Evolutionary conservation across 805 yeast species (phyloP), one percentile per base, ranked within the genome.

Genomic region (Ogataea ganodermae): DNA sequence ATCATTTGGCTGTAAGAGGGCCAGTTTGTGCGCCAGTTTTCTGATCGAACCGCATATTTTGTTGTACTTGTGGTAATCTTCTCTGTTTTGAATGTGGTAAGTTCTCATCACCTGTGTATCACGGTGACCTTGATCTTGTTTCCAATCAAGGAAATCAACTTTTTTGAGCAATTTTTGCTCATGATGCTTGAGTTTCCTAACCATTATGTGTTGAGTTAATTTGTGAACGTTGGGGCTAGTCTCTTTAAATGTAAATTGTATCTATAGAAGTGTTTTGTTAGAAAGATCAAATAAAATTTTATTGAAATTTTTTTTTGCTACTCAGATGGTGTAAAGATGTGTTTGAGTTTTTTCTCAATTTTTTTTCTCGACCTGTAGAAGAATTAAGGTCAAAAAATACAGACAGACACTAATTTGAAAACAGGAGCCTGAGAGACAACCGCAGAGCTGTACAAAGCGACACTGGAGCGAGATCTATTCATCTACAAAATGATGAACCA

Each of bases 91-190:
- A 38, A 94, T 79, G 65, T 92, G 97, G 68, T 91, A 94, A 45
- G 88, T 85, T 58, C 95, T 79, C 96, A 94, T 94, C 27, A 94
- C 96, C 67, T 88, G 92, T n/a, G 96, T 84, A 59, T 92, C 99
- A 57, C 99, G 75, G 67, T 94, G 99, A 24, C 92, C 89, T 46
- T 86, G 84, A 66, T 94, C 99, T 60, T 89, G 96, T 67, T 94
- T 94, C 97, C 98, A 94, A 67, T 94, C 95, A 43, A 89, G 86
- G 72, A 94, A 89, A 65, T 94, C 97, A 44, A 94, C 98, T 69
- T 94, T 94, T 74, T 87, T 90, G 60, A 94, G 79, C 60, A 94
- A 81, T 70, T 90, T 91, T 76, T 88, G 86, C 79, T 94, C 99
- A 69, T 94, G 99, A 72, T 87, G 89, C 68, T 94, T 94, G 51